Percentiles rank a stretch among this genome's conserved stretches.
Conservation (phyloP, 495 filamentous ascomycete species). For the Aspergillus coremiiformis region DNA sequence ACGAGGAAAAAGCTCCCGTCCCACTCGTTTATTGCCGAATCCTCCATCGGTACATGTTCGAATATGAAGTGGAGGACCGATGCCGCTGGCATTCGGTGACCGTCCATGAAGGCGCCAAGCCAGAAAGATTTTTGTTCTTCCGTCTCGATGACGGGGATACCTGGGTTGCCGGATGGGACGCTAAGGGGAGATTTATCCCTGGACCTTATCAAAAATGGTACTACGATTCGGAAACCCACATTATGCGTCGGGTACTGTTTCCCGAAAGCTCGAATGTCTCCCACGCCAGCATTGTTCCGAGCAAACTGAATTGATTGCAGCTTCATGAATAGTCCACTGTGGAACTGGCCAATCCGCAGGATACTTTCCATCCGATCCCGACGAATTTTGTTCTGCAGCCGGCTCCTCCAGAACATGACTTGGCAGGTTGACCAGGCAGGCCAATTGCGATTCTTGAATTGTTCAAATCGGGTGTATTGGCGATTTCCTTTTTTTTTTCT, state of each 20-base stretch:
- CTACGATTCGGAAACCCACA: constrained; percentile 31
- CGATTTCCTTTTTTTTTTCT: constrained; percentile 2
- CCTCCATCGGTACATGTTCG: constrained; percentile 42
- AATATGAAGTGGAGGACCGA: constrained; percentile 36
- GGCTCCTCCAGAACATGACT: constrained; percentile 3
- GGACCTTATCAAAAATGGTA: constrained; percentile 42
- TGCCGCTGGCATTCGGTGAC: constrained; percentile 35
- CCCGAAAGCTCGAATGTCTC: constrained; percentile 38
- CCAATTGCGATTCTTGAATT: not conserved
- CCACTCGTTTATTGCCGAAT: constrained; percentile 42
- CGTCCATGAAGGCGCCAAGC: constrained; percentile 26
- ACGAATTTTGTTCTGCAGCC: constrained; percentile 7
- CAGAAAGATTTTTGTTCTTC: constrained; percentile 38
- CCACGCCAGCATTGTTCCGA: constrained; percentile 31
- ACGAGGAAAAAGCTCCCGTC: constrained; percentile 33
- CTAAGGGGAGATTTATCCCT: constrained; percentile 36
- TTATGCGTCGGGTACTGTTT: constrained; percentile 34
- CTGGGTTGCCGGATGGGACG: constrained; percentile 42
- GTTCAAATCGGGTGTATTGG: not conserved
- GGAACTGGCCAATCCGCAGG: too few relatives aligned
- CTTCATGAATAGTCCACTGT: not conserved
- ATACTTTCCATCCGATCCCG: not conserved
- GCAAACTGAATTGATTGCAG: constrained; percentile 24
- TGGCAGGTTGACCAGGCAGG: not conserved
- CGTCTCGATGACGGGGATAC: constrained; percentile 36